A percentile compares a stretch with the other conserved stretches of the same genome.
Evolutionary conservation across 495 filamentous ascomycete species (phyloP).

Genomic region (Ascodesmis nigricans): DNA sequence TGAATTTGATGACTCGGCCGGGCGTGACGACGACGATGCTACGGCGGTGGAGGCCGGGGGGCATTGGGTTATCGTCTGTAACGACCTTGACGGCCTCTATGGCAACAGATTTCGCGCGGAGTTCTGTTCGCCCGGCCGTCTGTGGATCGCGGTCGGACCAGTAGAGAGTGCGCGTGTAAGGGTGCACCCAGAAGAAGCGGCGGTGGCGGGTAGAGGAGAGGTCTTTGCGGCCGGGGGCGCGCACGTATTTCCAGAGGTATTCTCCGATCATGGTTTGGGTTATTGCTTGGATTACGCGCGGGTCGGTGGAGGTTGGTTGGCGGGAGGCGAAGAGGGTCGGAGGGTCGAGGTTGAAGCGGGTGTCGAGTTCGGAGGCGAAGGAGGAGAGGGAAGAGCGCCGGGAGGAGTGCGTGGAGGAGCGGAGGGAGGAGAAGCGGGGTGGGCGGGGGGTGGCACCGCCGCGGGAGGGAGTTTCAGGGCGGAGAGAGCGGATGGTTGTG

Average conservation of each 20-base stretch:
- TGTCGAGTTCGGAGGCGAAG: slow-evolving; percentile 81
- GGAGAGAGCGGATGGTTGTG: background rate
- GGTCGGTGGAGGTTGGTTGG: no score
- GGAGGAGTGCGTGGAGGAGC: slow-evolving; percentile 28
- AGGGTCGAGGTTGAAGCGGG: slow-evolving; percentile 52
- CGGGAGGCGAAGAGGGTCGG: no score
- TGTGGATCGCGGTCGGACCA: slow-evolving; percentile 87
- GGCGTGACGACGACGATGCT: slow-evolving; percentile 79
- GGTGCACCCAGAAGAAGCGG: slow-evolving; percentile 97
- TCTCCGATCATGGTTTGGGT: slow-evolving; percentile 99
- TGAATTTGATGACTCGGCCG: slow-evolving; percentile 72
- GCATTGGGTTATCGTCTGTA: slow-evolving; percentile 88
- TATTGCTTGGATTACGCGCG: slow-evolving; percentile 96
- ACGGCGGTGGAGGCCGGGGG: slow-evolving; percentile 82
- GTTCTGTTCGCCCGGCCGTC: slow-evolving; percentile 47
- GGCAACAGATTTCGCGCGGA: slow-evolving; percentile 80
- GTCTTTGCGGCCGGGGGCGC: slow-evolving; percentile 64
- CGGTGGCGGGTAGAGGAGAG: slow-evolving; percentile 76
- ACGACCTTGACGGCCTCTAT: slow-evolving; percentile 87
- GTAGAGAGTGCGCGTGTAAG: slow-evolving; percentile 88
- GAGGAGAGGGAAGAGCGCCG: slow-evolving; percentile 79
- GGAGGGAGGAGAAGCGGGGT: slow-evolving; percentile 29
- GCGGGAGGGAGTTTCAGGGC: slow-evolving; percentile 17
- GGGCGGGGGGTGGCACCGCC: slow-evolving; percentile 36
- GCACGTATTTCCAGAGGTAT: slow-evolving; percentile 96